A percentile compares a stretch with the other conserved stretches of the same genome.
phyloP scores from a whole-genome alignment of 306 rosid species.

The Neltuma alba region DNA sequence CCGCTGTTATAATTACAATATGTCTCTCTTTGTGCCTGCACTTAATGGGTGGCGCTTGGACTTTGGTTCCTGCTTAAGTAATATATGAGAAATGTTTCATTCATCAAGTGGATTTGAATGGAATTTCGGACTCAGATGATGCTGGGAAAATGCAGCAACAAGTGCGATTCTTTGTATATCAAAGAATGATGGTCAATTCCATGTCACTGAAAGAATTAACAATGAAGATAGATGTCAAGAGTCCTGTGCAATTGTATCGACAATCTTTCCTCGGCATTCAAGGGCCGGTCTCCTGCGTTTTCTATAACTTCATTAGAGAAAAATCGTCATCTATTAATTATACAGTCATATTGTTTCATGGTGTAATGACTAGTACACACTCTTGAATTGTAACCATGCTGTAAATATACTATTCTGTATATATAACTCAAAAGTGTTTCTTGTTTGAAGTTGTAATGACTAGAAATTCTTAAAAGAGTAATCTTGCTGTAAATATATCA shows the following conservation, averaged over 20 bases:
- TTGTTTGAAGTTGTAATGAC: not conserved
- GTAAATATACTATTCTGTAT: conserved; percentile 22
- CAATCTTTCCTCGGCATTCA: conserved; percentile 6
- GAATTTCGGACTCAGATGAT: conserved; percentile 13
- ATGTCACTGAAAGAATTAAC: conserved; percentile 13
- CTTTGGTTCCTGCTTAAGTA: conserved; percentile 52
- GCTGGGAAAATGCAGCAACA: conserved; percentile 24
- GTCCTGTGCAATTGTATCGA: not conserved
- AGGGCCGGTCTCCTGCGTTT: not conserved
- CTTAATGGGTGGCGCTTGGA: conserved; percentile 54
- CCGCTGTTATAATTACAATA: conserved; percentile 52
- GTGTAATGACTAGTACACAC: conserved; percentile 16
- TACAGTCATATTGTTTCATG: not conserved
- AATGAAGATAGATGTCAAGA: conserved; percentile 9
- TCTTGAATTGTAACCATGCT: conserved; percentile 17
- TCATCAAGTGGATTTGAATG: conserved; percentile 13
- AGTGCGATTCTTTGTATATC: conserved; percentile 18
- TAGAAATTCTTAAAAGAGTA: not conserved
- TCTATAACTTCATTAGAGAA: conserved; percentile 8
- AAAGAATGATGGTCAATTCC: conserved; percentile 1
- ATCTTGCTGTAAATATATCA: not conserved
- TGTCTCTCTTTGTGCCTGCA: conserved; percentile 70
- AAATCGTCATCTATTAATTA: conserved; percentile 4
- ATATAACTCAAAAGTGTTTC: not conserved
- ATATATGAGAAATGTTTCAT: conserved; percentile 9